These are phyloP conservation scores for Magnaporthales sp. DNA, from an alignment of 2,329 filamentous ascomycete genomes.

Conservation along the genomic window DNA sequence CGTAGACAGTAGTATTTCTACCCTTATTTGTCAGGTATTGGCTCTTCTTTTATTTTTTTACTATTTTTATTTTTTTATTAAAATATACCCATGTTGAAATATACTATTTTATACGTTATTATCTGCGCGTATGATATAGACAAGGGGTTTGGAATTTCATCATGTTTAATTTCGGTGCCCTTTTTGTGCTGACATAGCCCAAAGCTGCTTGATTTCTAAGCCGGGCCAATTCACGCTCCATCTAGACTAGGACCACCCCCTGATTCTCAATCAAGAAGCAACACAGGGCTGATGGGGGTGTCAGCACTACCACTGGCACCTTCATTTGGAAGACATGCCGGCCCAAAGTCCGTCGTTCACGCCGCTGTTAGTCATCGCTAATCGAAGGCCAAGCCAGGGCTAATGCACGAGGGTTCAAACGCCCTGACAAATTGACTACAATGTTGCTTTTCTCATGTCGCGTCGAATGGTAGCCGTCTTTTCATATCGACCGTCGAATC, in stretches of 20 bases:
- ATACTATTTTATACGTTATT: too few relatives aligned
- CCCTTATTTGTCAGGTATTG: too few relatives aligned
- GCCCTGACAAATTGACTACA: neutral
- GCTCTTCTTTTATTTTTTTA: too few relatives aligned
- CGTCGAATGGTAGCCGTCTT: neutral
- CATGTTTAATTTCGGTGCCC: neutral
- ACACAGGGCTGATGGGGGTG: too few relatives aligned
- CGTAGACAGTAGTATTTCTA: too few relatives aligned
- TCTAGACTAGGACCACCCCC: neutral
- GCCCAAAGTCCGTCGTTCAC: neutral
- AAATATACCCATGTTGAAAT: too few relatives aligned
- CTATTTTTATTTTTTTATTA: too few relatives aligned
- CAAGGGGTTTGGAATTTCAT: neutral
- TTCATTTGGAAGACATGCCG: neutral
- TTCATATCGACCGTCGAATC: neutral
- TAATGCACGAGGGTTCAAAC: neutral
- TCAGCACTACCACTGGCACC: neutral
- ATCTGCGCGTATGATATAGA: neutral
- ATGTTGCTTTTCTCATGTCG: neutral
- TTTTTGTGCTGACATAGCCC: neutral
- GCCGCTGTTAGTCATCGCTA: neutral
- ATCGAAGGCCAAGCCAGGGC: neutral
- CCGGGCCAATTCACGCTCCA: neutral
- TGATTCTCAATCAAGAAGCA: too few relatives aligned
- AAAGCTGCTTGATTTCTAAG: neutral